These are phyloP conservation scores for Neonectria sp. DNA, from an alignment of 2,329 filamentous ascomycete species.

Conservation along the genomic window DNA sequence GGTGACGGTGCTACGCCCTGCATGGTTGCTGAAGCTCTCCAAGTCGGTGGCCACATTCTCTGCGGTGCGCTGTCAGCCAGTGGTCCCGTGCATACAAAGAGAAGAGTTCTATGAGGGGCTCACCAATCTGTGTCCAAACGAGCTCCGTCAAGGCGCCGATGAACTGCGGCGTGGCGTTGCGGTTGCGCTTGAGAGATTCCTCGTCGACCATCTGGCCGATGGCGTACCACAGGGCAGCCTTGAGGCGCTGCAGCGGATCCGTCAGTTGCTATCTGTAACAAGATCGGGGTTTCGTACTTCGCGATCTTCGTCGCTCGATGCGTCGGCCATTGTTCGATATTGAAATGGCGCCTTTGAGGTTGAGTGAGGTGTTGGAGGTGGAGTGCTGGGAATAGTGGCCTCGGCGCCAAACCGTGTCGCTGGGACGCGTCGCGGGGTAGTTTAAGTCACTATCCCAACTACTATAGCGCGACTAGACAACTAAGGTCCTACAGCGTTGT, in stretches of 20 bases:
- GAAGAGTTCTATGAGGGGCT: neutral
- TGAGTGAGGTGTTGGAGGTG: slow-evolving; percentile 11
- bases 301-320: slow-evolving; percentile 51
- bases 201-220: slow-evolving; percentile 92
- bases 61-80: slow-evolving; percentile 43
- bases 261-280: neutral
- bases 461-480: neutral
- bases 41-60: slow-evolving; percentile 72
- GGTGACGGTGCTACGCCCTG: slow-evolving; percentile 83
- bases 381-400: neutral
- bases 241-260: slow-evolving; percentile 73
- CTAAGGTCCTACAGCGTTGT: neutral
- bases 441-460: neutral
- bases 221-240: slow-evolving; percentile 87
- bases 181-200: slow-evolving; percentile 72
- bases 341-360: neutral
- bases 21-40: slow-evolving; percentile 78
- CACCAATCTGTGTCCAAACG: slow-evolving; percentile 89
- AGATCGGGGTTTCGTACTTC: slow-evolving; percentile 48
- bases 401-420: slow-evolving; percentile 22
- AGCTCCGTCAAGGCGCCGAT: slow-evolving; percentile 90
- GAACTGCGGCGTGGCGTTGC: slow-evolving; percentile 93
- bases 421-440: slow-evolving; percentile 40
- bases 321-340: slow-evolving; percentile 51
- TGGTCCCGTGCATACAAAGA: neutral